A percentile compares a stretch with the other conserved stretches of the same genome.
Evolutionary conservation across 1,284 basidiomycete genomes (phyloP).

Genomic region (Rhodotorula glutinis): DNA sequence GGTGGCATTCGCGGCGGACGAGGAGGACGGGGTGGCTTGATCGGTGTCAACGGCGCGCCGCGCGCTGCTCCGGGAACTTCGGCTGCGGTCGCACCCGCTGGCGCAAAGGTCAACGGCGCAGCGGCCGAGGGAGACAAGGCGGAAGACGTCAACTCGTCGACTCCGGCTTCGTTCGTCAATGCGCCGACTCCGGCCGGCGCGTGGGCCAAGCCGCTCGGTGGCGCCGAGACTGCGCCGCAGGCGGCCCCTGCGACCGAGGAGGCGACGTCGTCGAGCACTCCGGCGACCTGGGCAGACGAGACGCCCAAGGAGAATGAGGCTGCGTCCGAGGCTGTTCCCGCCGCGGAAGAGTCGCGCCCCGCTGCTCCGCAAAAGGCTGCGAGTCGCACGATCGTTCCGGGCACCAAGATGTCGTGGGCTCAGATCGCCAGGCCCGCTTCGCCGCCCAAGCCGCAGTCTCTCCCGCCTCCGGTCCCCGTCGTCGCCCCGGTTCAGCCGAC

Average conservation of each 20-base stretch:
- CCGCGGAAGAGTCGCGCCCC: constrained; percentile 4
- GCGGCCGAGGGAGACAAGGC: not conserved
- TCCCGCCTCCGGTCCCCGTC: constrained; percentile 15
- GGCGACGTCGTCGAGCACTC: constrained; percentile 8
- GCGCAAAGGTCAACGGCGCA: constrained; percentile 24
- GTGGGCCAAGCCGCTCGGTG: constrained; percentile 24
- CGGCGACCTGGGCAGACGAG: constrained; percentile 22
- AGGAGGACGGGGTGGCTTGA: constrained; percentile 60
- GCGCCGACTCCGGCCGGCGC: constrained; percentile 25
- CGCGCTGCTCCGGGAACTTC: constrained; percentile 14
- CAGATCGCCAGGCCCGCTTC: constrained; percentile 40
- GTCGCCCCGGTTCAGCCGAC: constrained; percentile 6
- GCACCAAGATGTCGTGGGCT: constrained; percentile 42
- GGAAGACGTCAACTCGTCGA: constrained; percentile 23
- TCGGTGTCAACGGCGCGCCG: constrained; percentile 53
- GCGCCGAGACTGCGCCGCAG: not conserved
- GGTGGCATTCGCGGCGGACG: constrained; percentile 60
- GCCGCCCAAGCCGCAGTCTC: constrained; percentile 35
- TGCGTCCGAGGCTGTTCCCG: not conserved
- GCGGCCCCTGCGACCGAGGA: constrained; percentile 1
- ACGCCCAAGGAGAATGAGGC: constrained; percentile 9
- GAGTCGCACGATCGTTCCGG: constrained; percentile 33
- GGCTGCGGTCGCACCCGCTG: not conserved
- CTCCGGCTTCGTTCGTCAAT: constrained; percentile 32
- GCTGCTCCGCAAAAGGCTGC: constrained; percentile 18